Evolutionary conservation across 768 basidiomycete genomes (phyloP), one percentile per base, ranked within the genome.

Genomic region (Rhodotorula babjevae): DNA sequence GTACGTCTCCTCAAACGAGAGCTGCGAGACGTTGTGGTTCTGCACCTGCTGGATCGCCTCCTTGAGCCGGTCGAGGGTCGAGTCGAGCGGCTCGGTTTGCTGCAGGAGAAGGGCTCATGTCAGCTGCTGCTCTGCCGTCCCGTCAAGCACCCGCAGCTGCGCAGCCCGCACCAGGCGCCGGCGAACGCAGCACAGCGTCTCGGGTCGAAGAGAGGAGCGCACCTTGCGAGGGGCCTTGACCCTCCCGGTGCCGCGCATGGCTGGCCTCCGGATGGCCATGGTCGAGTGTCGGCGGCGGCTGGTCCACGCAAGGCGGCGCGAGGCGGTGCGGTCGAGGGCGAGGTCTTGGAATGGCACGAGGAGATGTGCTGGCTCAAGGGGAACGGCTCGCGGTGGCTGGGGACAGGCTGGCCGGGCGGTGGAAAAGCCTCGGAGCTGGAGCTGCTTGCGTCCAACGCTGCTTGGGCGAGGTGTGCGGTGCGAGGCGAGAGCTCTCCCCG

Each of bases 1-100:
- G 80, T 96, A 92, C 76, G 92, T 91, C 82, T 94, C 93, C 80
- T 98, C 92, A 76, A 90, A 94, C 31, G 89, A 90, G 47, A 99
- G 86, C 77, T 88, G 89, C 61, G 87, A 87, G 8, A 93, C 92
- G 81, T 95, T 92, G 81, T 95, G 92, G 77, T 91, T 89, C 80
- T 95, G 92, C 63, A 99, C 97, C 84, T 95, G 92, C 69, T 87
- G 85, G 76, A 99, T 94, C 74, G 97, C 96, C 72, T 84, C 84
- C 19, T 91, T 84, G 21, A 99, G 84, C 75, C 87, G 87, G 12
- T 84, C 80, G 92, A 93, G 96, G 56, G 89, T 93, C 75, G 90
- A 88, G 56, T 92, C 88, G 40, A 88, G 85, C n/a, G 90, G 78
- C 46, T 79, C 68, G 11, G 61, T 23, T n/a, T 63, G 68, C 67